Percentiles rank a stretch among this genome's conserved stretches.
phyloP scores from a whole-genome alignment of 805 yeast species.

The Schwanniomyces yamadae region DNA sequence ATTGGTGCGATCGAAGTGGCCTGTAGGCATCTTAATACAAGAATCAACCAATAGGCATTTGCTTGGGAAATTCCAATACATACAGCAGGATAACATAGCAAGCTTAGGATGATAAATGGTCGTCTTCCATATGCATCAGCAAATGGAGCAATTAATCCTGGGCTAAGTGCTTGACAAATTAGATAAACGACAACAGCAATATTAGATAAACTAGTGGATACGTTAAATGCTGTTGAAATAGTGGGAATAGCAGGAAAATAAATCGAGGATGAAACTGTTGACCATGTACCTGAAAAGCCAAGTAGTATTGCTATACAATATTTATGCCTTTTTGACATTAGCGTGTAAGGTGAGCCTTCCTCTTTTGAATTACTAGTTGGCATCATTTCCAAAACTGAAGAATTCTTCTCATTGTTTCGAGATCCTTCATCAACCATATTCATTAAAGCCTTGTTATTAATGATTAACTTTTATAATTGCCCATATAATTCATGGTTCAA shows the following conservation, averaged over 20 bases:
- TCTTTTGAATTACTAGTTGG: background rate
- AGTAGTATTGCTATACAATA: conserved; percentile 33
- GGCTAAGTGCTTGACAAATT: conserved; percentile 70
- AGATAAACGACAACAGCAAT: conserved; percentile 73
- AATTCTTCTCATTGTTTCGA: too few species aligned
- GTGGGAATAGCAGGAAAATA: conserved; percentile 72
- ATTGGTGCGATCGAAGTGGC: conserved; percentile 73
- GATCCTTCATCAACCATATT: too few species aligned
- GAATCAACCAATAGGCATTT: conserved; percentile 52
- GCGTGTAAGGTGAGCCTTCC: conserved; percentile 39
- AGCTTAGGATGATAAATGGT: conserved; percentile 55
- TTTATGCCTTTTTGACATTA: conserved; percentile 43
- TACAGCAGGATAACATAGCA: conserved; percentile 53
- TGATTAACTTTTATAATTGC: too few species aligned
- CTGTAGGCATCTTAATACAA: conserved; percentile 65
- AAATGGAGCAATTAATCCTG: conserved; percentile 61
- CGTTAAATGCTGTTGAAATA: conserved; percentile 51
- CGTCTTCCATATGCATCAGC: conserved; percentile 73
- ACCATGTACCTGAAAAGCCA: conserved; percentile 55
- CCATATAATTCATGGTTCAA: too few species aligned
- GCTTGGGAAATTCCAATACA: conserved; percentile 63
- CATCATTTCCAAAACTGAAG: too few species aligned
- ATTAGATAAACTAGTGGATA: conserved; percentile 58
- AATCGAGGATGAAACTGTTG: conserved; percentile 69
- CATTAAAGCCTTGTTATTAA: too few species aligned